Evolutionary conservation across 1,139 yeast genomes (phyloP), one percentile per base, ranked within the genome.

Genomic region (Oligophagozyma castellii): DNA sequence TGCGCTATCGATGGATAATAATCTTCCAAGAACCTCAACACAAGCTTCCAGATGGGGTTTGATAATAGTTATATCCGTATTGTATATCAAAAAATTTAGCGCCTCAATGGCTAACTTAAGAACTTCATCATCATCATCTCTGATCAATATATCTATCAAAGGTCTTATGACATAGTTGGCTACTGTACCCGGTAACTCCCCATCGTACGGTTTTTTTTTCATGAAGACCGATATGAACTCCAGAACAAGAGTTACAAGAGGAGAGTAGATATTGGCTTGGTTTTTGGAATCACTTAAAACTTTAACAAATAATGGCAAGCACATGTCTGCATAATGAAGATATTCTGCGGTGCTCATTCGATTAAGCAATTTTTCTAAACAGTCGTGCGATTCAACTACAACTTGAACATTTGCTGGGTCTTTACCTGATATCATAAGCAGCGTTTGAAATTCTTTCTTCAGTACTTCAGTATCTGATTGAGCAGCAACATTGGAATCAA

Each of bases 61-160:
- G 19, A 60, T 59, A 2, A 12, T 16, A 1, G 56, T 45, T 0
- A 73, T 51, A 1, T 70, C 65, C 0, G 56, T 53, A 28, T 66
- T 70, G 33, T 64, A 65, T 14, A 83, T 59, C 28, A 84, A 53
- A 16, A 67, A 69, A 34, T 74, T 71, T 42, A 80, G 70, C 1
- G 77, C 74, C 36, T 79, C 86, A 0, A 92, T 79, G 1, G 86
- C 76, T 11, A 73, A 62, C 50, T 84, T 94, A 22, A 84, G 55
- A 4, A 83, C 64, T 45, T 79, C 89, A 40, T 79, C 81, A 50
- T 86, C 95, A n/a, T 56, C 59, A 1, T 89, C 65, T 2, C 48
- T 46, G 26, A 70, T 43, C 7, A 81, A 56, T 16, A 81, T 56
- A 3, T 53, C 44, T 0, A 77, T 73, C 27, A 76, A 55, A 1